Evolutionary conservation across 2,329 filamentous ascomycete species (phyloP).

Genomic region (Calonectria pteridis): DNA sequence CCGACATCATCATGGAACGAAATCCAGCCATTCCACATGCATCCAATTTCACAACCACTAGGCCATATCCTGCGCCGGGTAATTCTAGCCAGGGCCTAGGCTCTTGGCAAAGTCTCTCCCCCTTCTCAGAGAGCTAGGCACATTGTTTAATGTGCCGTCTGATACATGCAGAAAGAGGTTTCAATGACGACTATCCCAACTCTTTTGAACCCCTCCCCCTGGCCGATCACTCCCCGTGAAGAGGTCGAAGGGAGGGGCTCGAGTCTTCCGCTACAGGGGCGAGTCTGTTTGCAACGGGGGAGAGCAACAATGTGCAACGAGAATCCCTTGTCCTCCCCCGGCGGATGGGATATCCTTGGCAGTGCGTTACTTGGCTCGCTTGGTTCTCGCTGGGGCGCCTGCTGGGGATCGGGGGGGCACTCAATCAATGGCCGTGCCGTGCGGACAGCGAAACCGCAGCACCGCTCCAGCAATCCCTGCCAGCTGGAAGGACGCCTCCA

Average conservation of each 20-base stretch:
- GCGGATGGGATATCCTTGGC: not conserved
- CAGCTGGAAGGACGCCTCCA: not conserved
- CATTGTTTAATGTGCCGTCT: not conserved
- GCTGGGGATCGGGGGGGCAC: not conserved
- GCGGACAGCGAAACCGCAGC: conserved; percentile 1
- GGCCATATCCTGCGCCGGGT: not conserved
- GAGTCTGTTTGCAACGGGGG: conserved; percentile 14
- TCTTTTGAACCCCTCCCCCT: not conserved
- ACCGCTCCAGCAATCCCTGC: conserved; percentile 8
- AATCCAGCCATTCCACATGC: conserved; percentile 6
- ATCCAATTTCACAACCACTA: not conserved
- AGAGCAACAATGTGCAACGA: not conserved
- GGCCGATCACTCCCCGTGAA: conserved; percentile 6
- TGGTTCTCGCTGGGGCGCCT: conserved; percentile 4
- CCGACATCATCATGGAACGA: not conserved
- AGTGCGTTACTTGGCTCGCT: not conserved
- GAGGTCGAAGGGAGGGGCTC: conserved; percentile 8
- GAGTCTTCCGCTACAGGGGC: conserved; percentile 21
- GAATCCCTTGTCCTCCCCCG: not conserved
- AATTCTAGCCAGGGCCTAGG: conserved; percentile 6
- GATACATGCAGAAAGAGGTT: not conserved
- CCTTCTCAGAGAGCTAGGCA: not conserved
- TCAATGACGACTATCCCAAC: not conserved
- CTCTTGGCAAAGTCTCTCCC: not conserved
- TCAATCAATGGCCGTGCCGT: not conserved